Percentiles rank a stretch among this genome's conserved stretches.
Conservation (phyloP, 495 filamentous ascomycete species). For the Saxispiralis lemnorum region DNA sequence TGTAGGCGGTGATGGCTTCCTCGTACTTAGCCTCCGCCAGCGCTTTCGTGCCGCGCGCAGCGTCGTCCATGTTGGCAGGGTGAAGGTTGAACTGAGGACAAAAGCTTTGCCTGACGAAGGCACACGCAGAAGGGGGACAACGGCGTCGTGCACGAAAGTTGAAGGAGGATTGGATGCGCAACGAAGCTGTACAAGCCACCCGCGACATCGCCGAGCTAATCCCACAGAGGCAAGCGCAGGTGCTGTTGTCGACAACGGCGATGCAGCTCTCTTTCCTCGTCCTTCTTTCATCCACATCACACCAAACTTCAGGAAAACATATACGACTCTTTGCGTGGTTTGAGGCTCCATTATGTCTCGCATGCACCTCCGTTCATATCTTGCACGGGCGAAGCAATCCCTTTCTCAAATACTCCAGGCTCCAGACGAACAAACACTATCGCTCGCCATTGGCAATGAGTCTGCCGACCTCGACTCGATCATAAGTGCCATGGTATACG, state of each 20-base stretch:
- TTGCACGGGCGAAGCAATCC: conserved; percentile 17
- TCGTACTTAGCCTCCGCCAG: conserved; percentile 43
- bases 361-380: conserved; percentile 19
- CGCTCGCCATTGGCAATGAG: conserved; percentile 57
- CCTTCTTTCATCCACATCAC: no score
- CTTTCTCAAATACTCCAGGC: conserved; percentile 14
- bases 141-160: no score
- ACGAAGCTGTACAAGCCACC: no score
- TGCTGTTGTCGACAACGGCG: no score
- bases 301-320: no score
- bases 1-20: conserved; percentile 52
- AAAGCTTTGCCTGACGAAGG: background rate
- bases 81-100: background rate
- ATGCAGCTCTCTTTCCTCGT: no score
- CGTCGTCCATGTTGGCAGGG: conserved; percentile 37
- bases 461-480: conserved; percentile 88
- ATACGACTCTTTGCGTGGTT: no score
- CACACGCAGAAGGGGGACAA: no score
- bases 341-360: conserved; percentile 10
- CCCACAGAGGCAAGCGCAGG: no score
- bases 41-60: conserved; percentile 45
- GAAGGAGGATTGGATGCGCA: no score
- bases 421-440: conserved; percentile 21
- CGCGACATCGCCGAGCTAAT: no score
- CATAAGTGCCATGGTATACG: conserved; percentile 63